Percentiles rank a stretch among this genome's conserved stretches.
These are phyloP conservation scores for Aspergillus eucalypticola DNA, from an alignment of 2,329 filamentous ascomycete genomes.

Conservation along the genomic window DNA sequence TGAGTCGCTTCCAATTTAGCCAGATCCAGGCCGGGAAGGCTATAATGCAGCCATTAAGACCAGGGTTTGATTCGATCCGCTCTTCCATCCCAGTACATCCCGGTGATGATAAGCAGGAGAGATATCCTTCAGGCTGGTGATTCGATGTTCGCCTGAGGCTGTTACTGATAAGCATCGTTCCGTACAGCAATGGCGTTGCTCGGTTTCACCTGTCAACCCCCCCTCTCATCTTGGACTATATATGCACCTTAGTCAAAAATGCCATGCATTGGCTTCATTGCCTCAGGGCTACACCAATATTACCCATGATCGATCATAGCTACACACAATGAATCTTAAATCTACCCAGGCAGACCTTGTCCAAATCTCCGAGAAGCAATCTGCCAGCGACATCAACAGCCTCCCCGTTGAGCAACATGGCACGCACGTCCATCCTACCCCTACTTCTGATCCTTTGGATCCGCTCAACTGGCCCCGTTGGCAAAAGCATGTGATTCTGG, in stretches of 20 bases:
- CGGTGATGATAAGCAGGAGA: background rate
- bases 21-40: background rate
- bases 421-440: conserved; percentile 42
- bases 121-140: conserved; percentile 14
- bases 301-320: background rate
- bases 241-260: background rate
- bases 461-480: conserved; percentile 56
- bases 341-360: background rate
- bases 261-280: too few species aligned
- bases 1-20: background rate
- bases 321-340: background rate
- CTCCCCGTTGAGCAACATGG: conserved; percentile 25
- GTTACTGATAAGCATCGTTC: background rate
- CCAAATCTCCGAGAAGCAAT: conserved; percentile 1
- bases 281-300: too few species aligned
- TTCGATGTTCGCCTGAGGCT: conserved; percentile 6
- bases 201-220: background rate
- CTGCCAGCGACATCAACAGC: background rate
- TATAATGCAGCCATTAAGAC: background rate
- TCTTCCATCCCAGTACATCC: background rate
- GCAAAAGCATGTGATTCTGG: conserved; percentile 53
- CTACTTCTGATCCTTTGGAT: conserved; percentile 51
- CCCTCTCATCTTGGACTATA: background rate
- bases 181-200: background rate
- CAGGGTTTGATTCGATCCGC: background rate